phyloP scores from a whole-genome alignment of 768 basidiomycete genomes.

The Boletus subparvulus region DNA sequence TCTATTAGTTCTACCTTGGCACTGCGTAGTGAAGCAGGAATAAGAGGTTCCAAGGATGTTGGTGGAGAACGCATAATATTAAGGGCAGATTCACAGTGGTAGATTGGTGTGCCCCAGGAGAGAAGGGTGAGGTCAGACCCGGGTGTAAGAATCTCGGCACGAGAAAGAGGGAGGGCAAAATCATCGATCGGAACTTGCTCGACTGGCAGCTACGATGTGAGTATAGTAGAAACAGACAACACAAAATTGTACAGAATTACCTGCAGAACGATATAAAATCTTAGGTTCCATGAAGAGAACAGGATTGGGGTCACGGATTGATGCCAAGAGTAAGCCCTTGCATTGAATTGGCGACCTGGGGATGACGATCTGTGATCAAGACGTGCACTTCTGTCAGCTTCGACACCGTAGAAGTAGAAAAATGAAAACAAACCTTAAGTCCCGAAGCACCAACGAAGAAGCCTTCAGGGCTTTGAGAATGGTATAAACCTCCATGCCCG shows the following conservation, averaged over 20 bases:
- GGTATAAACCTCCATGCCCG: slow-evolving; percentile 89
- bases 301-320: slow-evolving; percentile 91
- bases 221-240: not conserved
- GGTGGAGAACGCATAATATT: slow-evolving; percentile 70
- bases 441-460: slow-evolving; percentile 92
- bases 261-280: slow-evolving; percentile 86
- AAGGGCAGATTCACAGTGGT: slow-evolving; percentile 84
- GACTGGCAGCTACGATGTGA: slow-evolving; percentile 41
- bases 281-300: slow-evolving; percentile 96
- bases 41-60: slow-evolving; percentile 54
- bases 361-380: slow-evolving; percentile 61
- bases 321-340: slow-evolving; percentile 84
- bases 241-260: slow-evolving; percentile 33
- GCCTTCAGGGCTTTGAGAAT: slow-evolving; percentile 93
- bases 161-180: slow-evolving; percentile 77
- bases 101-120: slow-evolving; percentile 92
- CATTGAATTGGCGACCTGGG: slow-evolving; percentile 94
- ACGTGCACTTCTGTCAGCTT: not conserved
- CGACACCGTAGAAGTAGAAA: not conserved
- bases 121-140: slow-evolving; percentile 88
- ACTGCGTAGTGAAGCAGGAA: slow-evolving; percentile 62
- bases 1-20: slow-evolving; percentile 89
- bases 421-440: slow-evolving; percentile 58
- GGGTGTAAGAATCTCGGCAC: slow-evolving; percentile 70
- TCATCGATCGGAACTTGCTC: slow-evolving; percentile 93